Evolutionary conservation across 2,329 filamentous ascomycete species (phyloP).

Genomic region (Cladophialophora immunda): DNA sequence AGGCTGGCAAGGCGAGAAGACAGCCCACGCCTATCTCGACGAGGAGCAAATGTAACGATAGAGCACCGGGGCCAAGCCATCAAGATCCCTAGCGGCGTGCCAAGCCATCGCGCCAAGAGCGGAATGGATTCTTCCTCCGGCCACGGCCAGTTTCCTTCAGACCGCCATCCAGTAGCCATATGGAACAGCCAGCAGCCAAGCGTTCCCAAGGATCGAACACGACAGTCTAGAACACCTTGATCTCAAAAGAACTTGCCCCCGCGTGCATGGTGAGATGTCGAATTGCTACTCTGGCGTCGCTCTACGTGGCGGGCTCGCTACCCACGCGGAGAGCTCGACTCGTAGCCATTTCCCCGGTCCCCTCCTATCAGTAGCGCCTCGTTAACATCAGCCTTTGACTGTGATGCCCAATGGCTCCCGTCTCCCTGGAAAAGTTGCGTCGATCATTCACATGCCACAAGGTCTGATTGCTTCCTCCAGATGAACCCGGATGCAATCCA

Average conservation of each 20-base stretch:
- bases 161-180: background rate
- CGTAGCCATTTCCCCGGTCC: background rate
- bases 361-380: background rate
- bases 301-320: background rate
- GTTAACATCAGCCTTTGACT: background rate
- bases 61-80: background rate
- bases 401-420: background rate
- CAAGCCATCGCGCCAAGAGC: constrained; percentile 17
- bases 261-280: background rate
- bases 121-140: constrained; percentile 11
- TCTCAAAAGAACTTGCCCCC: background rate
- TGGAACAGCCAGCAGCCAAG: background rate
- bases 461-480: background rate
- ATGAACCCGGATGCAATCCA: background rate
- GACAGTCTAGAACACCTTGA: background rate
- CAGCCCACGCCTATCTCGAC: background rate
- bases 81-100: constrained; percentile 3
- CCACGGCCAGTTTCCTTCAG: background rate
- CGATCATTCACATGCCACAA: background rate
- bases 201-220: constrained; percentile 1
- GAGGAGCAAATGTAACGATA: constrained; percentile 12
- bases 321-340: background rate
- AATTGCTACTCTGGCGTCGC: background rate
- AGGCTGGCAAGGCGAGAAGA: background rate
- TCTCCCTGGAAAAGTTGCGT: background rate